These are phyloP conservation scores for Populus tomentosa DNA, from an alignment of 441 rosid genomes.

Conservation along the genomic window DNA sequence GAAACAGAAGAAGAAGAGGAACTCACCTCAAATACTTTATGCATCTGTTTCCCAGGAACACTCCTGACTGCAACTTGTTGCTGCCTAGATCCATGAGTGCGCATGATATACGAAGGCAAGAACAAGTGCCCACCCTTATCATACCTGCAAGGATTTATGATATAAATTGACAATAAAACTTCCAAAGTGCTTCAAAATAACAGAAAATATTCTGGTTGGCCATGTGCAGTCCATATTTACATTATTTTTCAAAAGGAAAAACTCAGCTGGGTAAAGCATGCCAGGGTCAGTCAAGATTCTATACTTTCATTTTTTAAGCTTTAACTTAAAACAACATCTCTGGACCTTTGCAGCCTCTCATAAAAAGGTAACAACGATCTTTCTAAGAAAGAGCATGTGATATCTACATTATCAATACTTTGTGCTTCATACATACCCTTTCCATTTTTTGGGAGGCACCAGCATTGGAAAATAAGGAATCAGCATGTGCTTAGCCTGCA, in stretches of 20 bases:
- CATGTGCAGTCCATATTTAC: too few relatives aligned
- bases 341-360: not conserved
- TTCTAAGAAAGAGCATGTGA: not conserved
- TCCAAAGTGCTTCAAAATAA: not conserved
- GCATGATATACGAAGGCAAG: slow-evolving; percentile 88
- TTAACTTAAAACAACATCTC: not conserved
- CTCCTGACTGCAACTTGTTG: slow-evolving; percentile 66
- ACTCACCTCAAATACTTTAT: slow-evolving; percentile 73
- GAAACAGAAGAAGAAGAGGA: not conserved
- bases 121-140: slow-evolving; percentile 89
- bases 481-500: slow-evolving; percentile 89
- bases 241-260: not conserved
- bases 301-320: not conserved
- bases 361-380: not conserved
- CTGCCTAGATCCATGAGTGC: slow-evolving; percentile 87
- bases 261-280: not conserved
- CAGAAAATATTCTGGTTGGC: not conserved
- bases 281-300: not conserved
- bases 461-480: slow-evolving; percentile 92
- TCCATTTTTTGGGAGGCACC: slow-evolving; percentile 93
- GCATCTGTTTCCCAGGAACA: slow-evolving; percentile 45
- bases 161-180: slow-evolving; percentile 2
- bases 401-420: slow-evolving; percentile 5
- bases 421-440: slow-evolving; percentile 51
- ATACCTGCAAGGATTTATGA: slow-evolving; percentile 44